Evolutionary conservation across 768 basidiomycete genomes (phyloP), one percentile per base, ranked within the genome.

Genomic region (Pleurotus platypus): DNA sequence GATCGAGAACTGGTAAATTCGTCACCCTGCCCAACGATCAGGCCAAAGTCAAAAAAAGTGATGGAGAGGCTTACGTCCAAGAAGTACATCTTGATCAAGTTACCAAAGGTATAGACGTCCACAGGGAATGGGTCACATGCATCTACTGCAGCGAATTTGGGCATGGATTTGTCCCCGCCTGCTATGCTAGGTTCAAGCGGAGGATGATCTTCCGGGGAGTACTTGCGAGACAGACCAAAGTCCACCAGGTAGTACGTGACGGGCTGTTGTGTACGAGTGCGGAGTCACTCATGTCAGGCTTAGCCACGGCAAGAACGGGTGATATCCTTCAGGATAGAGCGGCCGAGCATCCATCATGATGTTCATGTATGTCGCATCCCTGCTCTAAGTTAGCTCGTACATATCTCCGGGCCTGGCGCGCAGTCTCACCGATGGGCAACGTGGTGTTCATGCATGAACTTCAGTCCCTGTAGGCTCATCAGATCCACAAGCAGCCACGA

Each of bases 141-240:
- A 1, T 61, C 40, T 1, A 57, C 58, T 6, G 61, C 51, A n/a
- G 61, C 62, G 43, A 70, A 71, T 30, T 75, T 75, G 2, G 73
- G 73, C 1, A 72, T 72, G 2, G 69, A 60, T 55, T 67, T 74
- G 61, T 79, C 76, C 1, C 72, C 79, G 0, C 79, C 76, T 40
- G 63, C 62, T 1, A 71, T 65, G 0, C 71, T 69, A 5, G 54
- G 20, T 20, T 69, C 68, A 0, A 60, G 60, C 0, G 69, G 69
- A 1, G 70, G 47, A 0, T 53, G 57, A 6, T 67, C 60, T 0
- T 63, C 58, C 0, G 69, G 65, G 15, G 54, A 48, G 27, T 27
- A 27, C 27, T n/a, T 58, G 7, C 53, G 46, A 12, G 66, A 62
- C 8, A 69, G 26, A 26, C 64, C 66, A 40, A 67, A 70, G 43